Base-by-base conservation (phyloP, 768 basidiomycete species). In the Mycena amicta region DNA sequence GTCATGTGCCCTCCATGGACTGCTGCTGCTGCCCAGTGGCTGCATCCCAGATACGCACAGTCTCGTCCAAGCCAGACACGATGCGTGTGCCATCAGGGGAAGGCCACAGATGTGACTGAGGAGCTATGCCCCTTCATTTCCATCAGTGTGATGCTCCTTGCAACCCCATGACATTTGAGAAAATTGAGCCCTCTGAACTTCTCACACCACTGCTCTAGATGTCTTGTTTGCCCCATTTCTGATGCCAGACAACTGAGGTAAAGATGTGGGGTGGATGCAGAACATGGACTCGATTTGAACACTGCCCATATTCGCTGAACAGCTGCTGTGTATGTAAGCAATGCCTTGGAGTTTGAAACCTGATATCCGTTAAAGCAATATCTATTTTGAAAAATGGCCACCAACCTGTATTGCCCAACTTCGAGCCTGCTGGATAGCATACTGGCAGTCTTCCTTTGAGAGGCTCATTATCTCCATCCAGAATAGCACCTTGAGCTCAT, bases 111-210 rank as follows among this genome's bases (percentile, higher is more conserved):
- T 39, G 37, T 39, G 1, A 62, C 54, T 2, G 1, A 18, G 47
- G 46, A 30, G 11, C n/a, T 51, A 55, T 65, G 60, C 1, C 64
- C 65, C 26, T 51, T 26, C 4, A 63, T 45, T 40, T 28, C 30
- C 23, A n/a, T 37, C 41, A 47, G 29, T 59, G 51, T n/a, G 56
- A 27, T 40, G 63, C 20, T 6, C 45, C 8, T n/a, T 22, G 27
- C 8, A 41, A 27, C 11, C 22, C 27, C 27, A 5, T 47, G n/a
- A 43, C 55, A 20, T 15, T 54, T 15, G 37, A 39, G 2, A 50
- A 52, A 15, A 18, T 37, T 8, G 18, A 37, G 18, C 8, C 18
- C 18, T 8, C 18, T 8, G 33, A 37, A 37, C 8, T 8, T 8
- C 33, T 37, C 18, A 18, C 18, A 8, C 33, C 33, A 37, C 33